phyloP scores from a whole-genome alignment of 345 rosid species.

The Aethionema arabicum region DNA sequence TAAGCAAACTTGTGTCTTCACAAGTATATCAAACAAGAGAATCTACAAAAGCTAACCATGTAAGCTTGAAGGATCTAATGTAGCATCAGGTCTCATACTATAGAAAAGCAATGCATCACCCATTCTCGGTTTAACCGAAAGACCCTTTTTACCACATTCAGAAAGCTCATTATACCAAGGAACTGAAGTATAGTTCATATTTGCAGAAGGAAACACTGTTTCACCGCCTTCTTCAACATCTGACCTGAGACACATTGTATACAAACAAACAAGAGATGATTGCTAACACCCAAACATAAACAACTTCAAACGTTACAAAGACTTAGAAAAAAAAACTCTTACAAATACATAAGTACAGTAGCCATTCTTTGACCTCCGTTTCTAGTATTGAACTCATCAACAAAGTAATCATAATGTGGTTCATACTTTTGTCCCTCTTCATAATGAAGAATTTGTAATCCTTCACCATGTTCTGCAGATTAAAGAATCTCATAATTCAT shows the following conservation, averaged over 20 bases:
- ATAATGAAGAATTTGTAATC: constrained; percentile 83
- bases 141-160: constrained; percentile 76
- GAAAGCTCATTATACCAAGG: constrained; percentile 86
- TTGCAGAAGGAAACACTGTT: constrained; percentile 80
- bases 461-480: constrained; percentile 84
- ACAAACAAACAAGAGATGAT: constrained; percentile 13
- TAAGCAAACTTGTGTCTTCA: neutral
- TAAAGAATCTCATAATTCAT: constrained; percentile 13
- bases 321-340: constrained; percentile 16
- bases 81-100: constrained; percentile 93
- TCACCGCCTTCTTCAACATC: constrained; percentile 99
- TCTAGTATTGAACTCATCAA: constrained; percentile 80
- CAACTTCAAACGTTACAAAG: neutral
- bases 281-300: neutral
- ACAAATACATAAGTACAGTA: constrained; percentile 92
- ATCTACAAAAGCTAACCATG: constrained; percentile 52
- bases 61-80: constrained; percentile 80
- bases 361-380: constrained; percentile 94
- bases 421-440: constrained; percentile 90
- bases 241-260: constrained; percentile 49
- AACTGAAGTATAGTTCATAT: constrained; percentile 58
- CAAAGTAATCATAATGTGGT: constrained; percentile 87
- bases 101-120: constrained; percentile 88
- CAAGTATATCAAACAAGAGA: neutral
- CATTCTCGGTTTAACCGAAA: constrained; percentile 75